These are phyloP conservation scores for Fusarium subglutinans DNA, from an alignment of 2,329 filamentous ascomycete genomes.

Conservation along the genomic window DNA sequence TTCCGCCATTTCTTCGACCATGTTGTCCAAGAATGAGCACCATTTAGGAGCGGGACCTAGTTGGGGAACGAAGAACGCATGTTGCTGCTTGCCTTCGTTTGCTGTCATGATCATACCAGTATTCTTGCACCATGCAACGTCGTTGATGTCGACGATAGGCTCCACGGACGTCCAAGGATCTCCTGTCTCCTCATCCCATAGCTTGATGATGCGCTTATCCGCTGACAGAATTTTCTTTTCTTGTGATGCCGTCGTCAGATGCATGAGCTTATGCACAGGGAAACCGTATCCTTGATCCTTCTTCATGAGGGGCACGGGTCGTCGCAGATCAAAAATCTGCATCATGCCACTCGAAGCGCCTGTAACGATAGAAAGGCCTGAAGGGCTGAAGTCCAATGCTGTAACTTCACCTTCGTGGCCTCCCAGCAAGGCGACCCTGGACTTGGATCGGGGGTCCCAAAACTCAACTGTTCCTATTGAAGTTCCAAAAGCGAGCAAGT, in stretches of 20 bases:
- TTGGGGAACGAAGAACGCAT: conserved; percentile 94
- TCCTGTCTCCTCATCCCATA: conserved; percentile 87
- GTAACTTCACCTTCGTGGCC: conserved; percentile 79
- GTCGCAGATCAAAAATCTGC: conserved; percentile 90
- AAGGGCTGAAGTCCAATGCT: conserved; percentile 84
- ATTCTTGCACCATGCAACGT: conserved; percentile 90
- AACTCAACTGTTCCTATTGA: conserved; percentile 96
- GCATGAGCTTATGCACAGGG: conserved; percentile 84
- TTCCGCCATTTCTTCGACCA: conserved; percentile 99
- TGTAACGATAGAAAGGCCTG: conserved; percentile 84
- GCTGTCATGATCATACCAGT: conserved; percentile 96
- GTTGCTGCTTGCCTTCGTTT: conserved; percentile 95
- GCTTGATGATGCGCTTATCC: conserved; percentile 96
- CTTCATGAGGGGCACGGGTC: conserved; percentile 82
- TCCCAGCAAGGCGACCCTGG: conserved; percentile 79
- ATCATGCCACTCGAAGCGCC: conserved; percentile 90
- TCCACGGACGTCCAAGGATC: conserved; percentile 96
- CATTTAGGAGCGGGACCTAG: conserved; percentile 92
- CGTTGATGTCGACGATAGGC: conserved; percentile 92
- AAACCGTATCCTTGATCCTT: conserved; percentile 98
- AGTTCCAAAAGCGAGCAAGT: conserved; percentile 91
- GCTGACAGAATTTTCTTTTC: conserved; percentile 90
- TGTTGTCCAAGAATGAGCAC: conserved; percentile 96
- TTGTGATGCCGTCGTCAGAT: conserved; percentile 75
- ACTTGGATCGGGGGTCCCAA: conserved; percentile 89